phyloP scores from a whole-genome alignment of 169 alveolate species.

The Plasmodium vivax region DNA sequence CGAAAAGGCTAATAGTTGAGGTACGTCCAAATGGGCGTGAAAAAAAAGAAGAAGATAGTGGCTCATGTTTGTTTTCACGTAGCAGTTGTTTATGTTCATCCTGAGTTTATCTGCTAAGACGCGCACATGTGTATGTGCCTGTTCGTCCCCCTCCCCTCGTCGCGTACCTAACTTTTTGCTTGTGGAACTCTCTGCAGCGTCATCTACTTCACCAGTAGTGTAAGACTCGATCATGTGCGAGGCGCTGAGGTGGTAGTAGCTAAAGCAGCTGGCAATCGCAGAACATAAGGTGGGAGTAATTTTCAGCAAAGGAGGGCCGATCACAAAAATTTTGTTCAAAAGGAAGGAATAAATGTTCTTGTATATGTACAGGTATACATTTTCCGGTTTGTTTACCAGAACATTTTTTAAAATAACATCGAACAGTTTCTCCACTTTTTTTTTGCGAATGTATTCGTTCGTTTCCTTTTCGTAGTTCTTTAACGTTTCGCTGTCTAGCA shows the following conservation, averaged over 20 bases:
- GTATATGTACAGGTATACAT: conserved; percentile 49
- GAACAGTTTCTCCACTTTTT: conserved; percentile 50
- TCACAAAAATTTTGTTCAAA: conserved; percentile 49
- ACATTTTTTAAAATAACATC: conserved; percentile 62
- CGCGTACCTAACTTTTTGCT: conserved; percentile 36
- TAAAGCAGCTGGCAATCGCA: conserved; percentile 25
- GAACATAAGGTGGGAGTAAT: conserved; percentile 57
- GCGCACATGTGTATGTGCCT: neutral
- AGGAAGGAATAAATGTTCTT: conserved; percentile 65
- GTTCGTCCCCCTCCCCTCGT: neutral
- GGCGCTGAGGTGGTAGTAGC: conserved; percentile 21
- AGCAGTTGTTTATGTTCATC: neutral
- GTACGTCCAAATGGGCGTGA: neutral
- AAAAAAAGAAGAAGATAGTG: neutral
- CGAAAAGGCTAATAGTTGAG: conserved; percentile 18
- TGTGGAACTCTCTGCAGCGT: neutral
- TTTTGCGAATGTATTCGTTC: conserved; percentile 59
- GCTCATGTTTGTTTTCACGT: neutral
- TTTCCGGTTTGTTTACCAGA: conserved; percentile 62
- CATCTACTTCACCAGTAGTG: neutral
- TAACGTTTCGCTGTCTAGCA: conserved; percentile 48
- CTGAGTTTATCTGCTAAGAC: neutral
- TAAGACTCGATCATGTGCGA: conserved; percentile 6
- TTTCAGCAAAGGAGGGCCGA: conserved; percentile 62
- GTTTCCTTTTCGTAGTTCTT: conserved; percentile 65